phyloP scores from a whole-genome alignment of 1,284 basidiomycete species.

The Pseudozyma sp. region DNA sequence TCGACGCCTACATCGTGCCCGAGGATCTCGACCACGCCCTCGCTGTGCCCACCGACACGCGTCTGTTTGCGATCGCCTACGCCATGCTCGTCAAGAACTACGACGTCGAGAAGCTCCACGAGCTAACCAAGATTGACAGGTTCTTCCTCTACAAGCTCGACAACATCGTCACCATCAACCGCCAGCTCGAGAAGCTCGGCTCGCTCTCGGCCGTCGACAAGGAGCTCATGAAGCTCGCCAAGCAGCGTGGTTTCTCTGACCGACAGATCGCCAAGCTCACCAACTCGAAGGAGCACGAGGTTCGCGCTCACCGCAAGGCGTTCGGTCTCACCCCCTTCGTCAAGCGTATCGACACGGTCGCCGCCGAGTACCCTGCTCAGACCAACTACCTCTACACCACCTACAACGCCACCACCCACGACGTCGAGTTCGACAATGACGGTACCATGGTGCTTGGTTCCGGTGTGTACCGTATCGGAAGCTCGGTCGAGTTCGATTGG shows the following conservation, averaged over 20 bases:
- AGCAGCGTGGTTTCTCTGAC: constrained; percentile 82
- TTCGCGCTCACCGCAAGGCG: constrained; percentile 87
- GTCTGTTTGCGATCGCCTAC: constrained; percentile 95
- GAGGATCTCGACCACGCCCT: constrained; percentile 86
- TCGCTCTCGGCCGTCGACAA: constrained; percentile 73
- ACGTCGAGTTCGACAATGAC: constrained; percentile 94
- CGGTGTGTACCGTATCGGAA: constrained; percentile 98
- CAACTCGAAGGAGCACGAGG: constrained; percentile 77
- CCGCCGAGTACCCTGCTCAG: constrained; percentile 97
- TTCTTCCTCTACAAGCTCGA: constrained; percentile 99
- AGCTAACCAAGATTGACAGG: constrained; percentile 94
- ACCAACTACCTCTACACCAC: constrained; percentile 99
- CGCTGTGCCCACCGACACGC: constrained; percentile 82
- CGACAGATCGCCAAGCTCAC: constrained; percentile 84
- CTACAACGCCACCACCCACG: constrained; percentile 96
- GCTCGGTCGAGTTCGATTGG: constrained; percentile 99
- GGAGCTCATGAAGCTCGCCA: constrained; percentile 66
- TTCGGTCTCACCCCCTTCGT: constrained; percentile 93
- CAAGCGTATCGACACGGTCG: constrained; percentile 98
- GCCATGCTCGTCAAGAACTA: constrained; percentile 96
- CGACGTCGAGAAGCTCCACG: constrained; percentile 87
- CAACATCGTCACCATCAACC: constrained; percentile 79
- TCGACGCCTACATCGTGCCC: constrained; percentile 78
- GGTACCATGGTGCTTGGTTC: constrained; percentile 99
- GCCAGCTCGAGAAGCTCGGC: constrained; percentile 69